Evolutionary conservation across 139 green algal species (phyloP).

Genomic region (Coelastrella sp.): DNA sequence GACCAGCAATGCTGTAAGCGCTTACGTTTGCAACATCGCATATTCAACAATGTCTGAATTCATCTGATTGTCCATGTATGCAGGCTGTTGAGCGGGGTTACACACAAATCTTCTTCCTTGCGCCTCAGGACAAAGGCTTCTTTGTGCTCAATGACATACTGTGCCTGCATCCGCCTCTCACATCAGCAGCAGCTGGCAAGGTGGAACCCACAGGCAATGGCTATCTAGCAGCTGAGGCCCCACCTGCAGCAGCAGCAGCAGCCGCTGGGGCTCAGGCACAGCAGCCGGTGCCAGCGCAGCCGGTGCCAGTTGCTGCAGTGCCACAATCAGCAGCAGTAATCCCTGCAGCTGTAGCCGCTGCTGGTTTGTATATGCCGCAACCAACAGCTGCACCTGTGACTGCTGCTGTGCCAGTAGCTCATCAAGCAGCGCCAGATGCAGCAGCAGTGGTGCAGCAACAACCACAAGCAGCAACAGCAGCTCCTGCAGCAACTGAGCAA

Average conservation of each 20-base stretch:
- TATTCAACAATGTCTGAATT: background rate
- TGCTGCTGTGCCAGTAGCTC: background rate
- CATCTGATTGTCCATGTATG: background rate
- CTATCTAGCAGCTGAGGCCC: constrained; percentile 24
- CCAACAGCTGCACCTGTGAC: background rate
- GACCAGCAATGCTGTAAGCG: no score
- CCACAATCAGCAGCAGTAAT: background rate
- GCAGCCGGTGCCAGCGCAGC: background rate
- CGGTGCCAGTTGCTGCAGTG: background rate
- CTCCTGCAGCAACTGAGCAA: background rate
- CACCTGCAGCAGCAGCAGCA: background rate
- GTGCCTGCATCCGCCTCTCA: constrained; percentile 65
- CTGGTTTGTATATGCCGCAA: background rate
- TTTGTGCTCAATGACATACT: constrained; percentile 95
- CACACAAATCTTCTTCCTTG: constrained; percentile 94
- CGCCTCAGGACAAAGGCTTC: constrained; percentile 89
- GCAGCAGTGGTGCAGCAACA: background rate
- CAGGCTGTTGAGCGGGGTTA: constrained; percentile 74
- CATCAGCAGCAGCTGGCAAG: constrained; percentile 1
- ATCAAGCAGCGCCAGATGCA: constrained; percentile 6
- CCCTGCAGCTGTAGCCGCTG: constrained; percentile 18
- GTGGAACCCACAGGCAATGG: background rate
- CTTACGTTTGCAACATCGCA: no score
- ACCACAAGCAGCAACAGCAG: constrained; percentile 30
- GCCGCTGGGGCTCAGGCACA: background rate